Conservation (phyloP, 2,329 filamentous ascomycete species). For the Dendrostoma leiphaemia region DNA sequence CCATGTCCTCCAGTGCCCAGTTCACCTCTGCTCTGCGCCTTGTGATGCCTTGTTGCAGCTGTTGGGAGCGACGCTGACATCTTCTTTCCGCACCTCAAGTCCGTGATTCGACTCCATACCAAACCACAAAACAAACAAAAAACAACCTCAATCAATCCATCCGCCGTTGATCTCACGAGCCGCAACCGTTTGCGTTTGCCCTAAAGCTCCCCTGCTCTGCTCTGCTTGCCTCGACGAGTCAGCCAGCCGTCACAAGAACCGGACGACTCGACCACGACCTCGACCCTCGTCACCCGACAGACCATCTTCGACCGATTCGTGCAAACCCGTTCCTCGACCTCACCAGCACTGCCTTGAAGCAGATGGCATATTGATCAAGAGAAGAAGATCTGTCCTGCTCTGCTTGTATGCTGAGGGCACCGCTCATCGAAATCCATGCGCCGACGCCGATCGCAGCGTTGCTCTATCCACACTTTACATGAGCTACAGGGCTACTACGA, state of each 20-base stretch:
- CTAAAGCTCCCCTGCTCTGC: constrained; percentile 5
- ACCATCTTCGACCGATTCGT: constrained; percentile 6
- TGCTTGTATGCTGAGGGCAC: constrained; percentile 25
- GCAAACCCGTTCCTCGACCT: neutral
- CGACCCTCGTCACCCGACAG: neutral
- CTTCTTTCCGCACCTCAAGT: neutral
- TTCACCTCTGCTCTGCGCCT: too few relatives aligned
- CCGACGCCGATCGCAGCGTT: constrained; percentile 26
- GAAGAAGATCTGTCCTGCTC: constrained; percentile 7
- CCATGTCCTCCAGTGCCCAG: too few relatives aligned
- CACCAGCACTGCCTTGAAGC: neutral
- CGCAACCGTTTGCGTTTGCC: constrained; percentile 1
- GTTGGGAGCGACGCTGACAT: neutral
- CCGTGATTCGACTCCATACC: constrained; percentile 2
- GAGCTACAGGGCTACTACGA: constrained; percentile 28
- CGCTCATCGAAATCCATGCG: constrained; percentile 27
- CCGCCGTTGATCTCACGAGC: constrained; percentile 1
- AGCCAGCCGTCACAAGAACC: constrained; percentile 15
- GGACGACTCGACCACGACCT: neutral
- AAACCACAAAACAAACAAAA: constrained; percentile 8
- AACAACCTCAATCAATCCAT: constrained; percentile 7
- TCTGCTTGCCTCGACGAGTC: constrained; percentile 15
- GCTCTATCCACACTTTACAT: constrained; percentile 24
- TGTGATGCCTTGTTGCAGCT: neutral
- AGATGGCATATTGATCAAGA: constrained; percentile 7